A percentile compares a stretch with the other conserved stretches of the same genome.
phyloP scores from a whole-genome alignment of 2,329 filamentous ascomycete genomes.

The Fusarium sp. region DNA sequence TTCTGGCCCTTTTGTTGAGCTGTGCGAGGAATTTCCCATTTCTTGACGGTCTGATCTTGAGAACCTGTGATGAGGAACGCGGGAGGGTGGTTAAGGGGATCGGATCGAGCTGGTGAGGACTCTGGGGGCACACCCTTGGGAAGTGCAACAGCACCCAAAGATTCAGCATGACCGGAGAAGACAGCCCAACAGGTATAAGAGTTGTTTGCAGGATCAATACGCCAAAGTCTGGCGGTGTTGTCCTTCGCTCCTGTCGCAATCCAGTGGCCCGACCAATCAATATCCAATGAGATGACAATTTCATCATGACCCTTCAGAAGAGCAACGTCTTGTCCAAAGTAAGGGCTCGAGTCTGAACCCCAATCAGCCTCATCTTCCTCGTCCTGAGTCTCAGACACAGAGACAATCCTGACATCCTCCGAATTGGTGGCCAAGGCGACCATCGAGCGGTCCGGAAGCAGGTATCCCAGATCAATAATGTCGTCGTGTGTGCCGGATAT shows the following conservation, averaged over 20 bases:
- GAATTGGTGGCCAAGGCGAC: constrained; percentile 95
- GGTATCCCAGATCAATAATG: constrained; percentile 91
- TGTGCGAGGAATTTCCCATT: constrained; percentile 81
- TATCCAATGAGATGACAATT: constrained; percentile 93
- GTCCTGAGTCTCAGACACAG: constrained; percentile 62
- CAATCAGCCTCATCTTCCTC: constrained; percentile 38
- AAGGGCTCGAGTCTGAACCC: constrained; percentile 55
- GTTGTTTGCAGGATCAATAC: constrained; percentile 78
- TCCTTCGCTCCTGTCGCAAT: constrained; percentile 96
- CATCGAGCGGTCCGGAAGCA: constrained; percentile 82
- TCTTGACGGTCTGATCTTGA: constrained; percentile 94
- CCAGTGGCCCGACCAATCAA: constrained; percentile 98
- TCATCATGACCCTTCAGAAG: constrained; percentile 91
- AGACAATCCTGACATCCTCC: constrained; percentile 90
- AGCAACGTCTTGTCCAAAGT: constrained; percentile 91
- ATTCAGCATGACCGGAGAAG: constrained; percentile 94
- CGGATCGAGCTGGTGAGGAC: constrained; percentile 75
- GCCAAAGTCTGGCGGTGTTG: constrained; percentile 92
- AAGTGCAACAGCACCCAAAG: constrained; percentile 87
- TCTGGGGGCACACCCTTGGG: constrained; percentile 75
- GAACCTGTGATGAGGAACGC: constrained; percentile 90
- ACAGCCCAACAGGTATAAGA: constrained; percentile 83
- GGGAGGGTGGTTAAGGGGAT: constrained; percentile 83
- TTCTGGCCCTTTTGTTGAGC: constrained; percentile 57
- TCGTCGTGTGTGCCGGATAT: constrained; percentile 98